Conservation (phyloP, 163 green algal genomes). For the Chlamydomonas reinhardtii region DNA sequence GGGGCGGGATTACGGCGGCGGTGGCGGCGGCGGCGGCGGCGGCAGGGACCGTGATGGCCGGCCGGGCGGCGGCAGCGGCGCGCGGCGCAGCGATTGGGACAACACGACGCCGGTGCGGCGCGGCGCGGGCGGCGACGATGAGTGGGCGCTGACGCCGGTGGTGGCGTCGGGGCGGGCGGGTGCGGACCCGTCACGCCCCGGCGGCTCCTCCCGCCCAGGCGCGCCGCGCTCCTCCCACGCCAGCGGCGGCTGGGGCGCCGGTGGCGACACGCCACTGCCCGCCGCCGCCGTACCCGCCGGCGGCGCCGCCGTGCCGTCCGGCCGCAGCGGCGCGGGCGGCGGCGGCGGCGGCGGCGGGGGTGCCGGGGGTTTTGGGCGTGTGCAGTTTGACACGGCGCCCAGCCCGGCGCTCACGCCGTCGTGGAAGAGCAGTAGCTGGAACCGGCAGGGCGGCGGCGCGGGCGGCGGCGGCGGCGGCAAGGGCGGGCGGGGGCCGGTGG, state of each 20-base stretch:
- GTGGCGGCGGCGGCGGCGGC: conserved; percentile 1
- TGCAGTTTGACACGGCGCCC: conserved; percentile 77
- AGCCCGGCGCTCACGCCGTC: conserved; percentile 76
- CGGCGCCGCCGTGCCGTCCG: not conserved
- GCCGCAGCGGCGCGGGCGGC: not conserved
- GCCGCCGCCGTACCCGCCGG: conserved; percentile 47
- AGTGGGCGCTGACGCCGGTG: conserved; percentile 84
- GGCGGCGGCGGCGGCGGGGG: not conserved
- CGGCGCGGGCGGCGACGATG: conserved; percentile 62
- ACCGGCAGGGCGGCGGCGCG: conserved; percentile 51
- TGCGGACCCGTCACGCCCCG: not conserved
- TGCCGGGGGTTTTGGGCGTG: conserved; percentile 18
- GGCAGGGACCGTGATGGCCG: conserved; percentile 17
- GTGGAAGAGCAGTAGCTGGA: conserved; percentile 79
- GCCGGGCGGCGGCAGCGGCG: conserved; percentile 25
- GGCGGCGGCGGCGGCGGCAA: conserved; percentile 44
- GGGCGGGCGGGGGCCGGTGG: conserved; percentile 24
- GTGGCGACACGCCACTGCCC: conserved; percentile 58
- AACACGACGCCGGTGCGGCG: conserved; percentile 25
- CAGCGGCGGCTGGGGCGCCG: conserved; percentile 25
- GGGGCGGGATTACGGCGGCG: conserved; percentile 19
- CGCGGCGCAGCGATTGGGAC: conserved; percentile 51
- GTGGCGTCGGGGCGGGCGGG: conserved; percentile 36
- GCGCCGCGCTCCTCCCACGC: conserved; percentile 29
- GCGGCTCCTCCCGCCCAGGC: conserved; percentile 14